Conservation (phyloP, 768 basidiomycete species). For the Suillus brevipes region DNA sequence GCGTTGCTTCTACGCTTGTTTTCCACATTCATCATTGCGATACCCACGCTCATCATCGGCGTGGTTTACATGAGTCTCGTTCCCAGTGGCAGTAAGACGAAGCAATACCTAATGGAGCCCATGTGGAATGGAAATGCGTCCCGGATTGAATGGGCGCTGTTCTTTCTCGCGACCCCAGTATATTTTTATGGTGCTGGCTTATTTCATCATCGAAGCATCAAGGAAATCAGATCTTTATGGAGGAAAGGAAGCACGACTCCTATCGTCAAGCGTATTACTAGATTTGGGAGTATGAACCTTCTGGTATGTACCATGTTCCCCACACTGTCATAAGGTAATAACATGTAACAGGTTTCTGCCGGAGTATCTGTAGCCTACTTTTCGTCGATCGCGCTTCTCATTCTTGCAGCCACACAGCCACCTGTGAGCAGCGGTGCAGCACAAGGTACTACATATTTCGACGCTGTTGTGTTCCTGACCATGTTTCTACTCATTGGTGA, state of each 20-base stretch:
- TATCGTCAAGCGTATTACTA: constrained; percentile 55
- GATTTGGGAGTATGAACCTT: constrained; percentile 87
- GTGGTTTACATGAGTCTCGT: constrained; percentile 77
- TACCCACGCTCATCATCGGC: constrained; percentile 79
- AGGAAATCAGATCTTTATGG: constrained; percentile 60
- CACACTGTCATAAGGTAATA: background rate
- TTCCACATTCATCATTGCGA: constrained; percentile 58
- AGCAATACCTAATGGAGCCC: constrained; percentile 52
- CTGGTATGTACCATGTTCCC: constrained; percentile 45
- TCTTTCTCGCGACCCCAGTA: constrained; percentile 66
- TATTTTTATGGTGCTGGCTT: constrained; percentile 65
- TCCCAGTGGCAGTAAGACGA: constrained; percentile 43
- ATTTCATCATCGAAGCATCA: constrained; percentile 57
- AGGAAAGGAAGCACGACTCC: constrained; percentile 52
- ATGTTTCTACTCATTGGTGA: constrained; percentile 75
- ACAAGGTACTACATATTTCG: constrained; percentile 75
- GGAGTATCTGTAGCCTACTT: constrained; percentile 80
- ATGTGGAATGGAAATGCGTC: constrained; percentile 67
- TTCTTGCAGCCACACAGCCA: constrained; percentile 49
- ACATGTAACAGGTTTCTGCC: constrained; percentile 43
- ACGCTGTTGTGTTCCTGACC: constrained; percentile 77
- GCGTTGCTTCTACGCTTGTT: constrained; percentile 54
- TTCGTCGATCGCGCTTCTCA: constrained; percentile 69
- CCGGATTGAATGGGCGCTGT: constrained; percentile 59
- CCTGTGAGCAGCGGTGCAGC: constrained; percentile 38